Conservation (phyloP, 805 yeast species). For the Pichia heedii region DNA sequence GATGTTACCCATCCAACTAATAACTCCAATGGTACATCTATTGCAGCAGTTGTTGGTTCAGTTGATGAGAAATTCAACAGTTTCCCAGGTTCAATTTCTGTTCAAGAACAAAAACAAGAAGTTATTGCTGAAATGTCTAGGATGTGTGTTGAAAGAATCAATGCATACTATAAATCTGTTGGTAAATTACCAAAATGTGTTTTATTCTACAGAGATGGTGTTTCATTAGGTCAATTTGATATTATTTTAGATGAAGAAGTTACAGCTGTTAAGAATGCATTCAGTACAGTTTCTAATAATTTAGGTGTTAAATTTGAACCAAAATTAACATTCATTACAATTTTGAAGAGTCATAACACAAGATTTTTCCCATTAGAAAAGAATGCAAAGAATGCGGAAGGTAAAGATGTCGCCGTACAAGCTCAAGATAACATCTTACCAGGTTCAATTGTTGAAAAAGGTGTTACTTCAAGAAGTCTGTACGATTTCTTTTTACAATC, state of each 20-base stretch:
- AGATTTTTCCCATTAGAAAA: conserved; percentile 24
- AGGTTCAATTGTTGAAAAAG: conserved; percentile 26
- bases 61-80: conserved; percentile 17
- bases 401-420: conserved; percentile 16
- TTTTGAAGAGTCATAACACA: conserved; percentile 21
- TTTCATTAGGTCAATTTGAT: conserved; percentile 26
- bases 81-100: conserved; percentile 21
- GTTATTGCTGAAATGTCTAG: conserved; percentile 19
- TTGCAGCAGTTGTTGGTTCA: conserved; percentile 19
- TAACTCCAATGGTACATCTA: conserved; percentile 13
- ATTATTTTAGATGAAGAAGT: conserved; percentile 23
- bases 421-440: conserved; percentile 20
- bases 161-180: conserved; percentile 14
- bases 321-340: conserved; percentile 21
- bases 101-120: conserved; percentile 20
- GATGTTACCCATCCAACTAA: conserved; percentile 26
- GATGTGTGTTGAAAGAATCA: conserved; percentile 19
- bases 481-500: conserved; percentile 26
- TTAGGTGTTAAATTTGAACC: conserved; percentile 18
- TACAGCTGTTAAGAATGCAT: conserved; percentile 17
- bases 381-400: conserved; percentile 17
- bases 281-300: conserved; percentile 11
- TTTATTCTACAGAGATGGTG: conserved; percentile 28
- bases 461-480: conserved; percentile 23
- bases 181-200: conserved; percentile 20